Percentiles rank a stretch among this genome's conserved stretches.
Evolutionary conservation across 495 filamentous ascomycete species (phyloP).

Genomic region (Aspergillus campestris): DNA sequence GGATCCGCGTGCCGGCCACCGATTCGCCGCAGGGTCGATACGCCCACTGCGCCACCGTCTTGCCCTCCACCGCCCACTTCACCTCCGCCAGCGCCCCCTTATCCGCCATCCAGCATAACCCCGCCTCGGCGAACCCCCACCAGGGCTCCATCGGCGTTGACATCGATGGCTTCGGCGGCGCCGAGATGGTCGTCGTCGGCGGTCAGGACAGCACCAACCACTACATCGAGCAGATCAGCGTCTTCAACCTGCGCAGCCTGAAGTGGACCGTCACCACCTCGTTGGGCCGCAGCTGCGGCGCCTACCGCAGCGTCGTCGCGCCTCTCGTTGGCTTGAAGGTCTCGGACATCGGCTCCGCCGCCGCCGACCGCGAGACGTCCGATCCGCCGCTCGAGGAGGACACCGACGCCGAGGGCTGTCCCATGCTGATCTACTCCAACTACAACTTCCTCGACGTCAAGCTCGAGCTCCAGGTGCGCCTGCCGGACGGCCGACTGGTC

Average conservation of each 20-base stretch:
- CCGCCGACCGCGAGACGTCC: conserved; percentile 28
- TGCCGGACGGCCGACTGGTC: conserved; percentile 72
- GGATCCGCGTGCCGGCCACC: conserved; percentile 72
- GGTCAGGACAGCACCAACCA: conserved; percentile 96
- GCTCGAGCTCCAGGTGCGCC: conserved; percentile 80
- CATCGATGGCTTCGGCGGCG: conserved; percentile 83
- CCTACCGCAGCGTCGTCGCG: conserved; percentile 90
- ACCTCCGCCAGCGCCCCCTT: conserved; percentile 73
- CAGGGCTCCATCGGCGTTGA: conserved; percentile 78
- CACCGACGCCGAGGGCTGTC: conserved; percentile 50
- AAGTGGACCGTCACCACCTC: conserved; percentile 87
- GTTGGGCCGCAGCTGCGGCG: conserved; percentile 84
- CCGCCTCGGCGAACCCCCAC: conserved; percentile 66
- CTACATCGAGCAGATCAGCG: conserved; percentile 96
- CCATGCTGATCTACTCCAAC: conserved; percentile 97
- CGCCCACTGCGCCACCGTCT: conserved; percentile 89
- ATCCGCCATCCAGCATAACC: conserved; percentile 83
- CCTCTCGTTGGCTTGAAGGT: conserved; percentile 64
- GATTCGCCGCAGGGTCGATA: conserved; percentile 91
- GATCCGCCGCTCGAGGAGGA: conserved; percentile 24
- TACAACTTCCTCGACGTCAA: conserved; percentile 98
- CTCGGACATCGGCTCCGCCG: conserved; percentile 57
- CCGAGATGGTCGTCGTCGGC: conserved; percentile 95
- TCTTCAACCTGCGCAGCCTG: conserved; percentile 92
- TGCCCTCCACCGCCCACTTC: conserved; percentile 80